Evolutionary conservation across 192 early-diverging fungal species (phyloP).

Genomic region (Coemansia umbellata): DNA sequence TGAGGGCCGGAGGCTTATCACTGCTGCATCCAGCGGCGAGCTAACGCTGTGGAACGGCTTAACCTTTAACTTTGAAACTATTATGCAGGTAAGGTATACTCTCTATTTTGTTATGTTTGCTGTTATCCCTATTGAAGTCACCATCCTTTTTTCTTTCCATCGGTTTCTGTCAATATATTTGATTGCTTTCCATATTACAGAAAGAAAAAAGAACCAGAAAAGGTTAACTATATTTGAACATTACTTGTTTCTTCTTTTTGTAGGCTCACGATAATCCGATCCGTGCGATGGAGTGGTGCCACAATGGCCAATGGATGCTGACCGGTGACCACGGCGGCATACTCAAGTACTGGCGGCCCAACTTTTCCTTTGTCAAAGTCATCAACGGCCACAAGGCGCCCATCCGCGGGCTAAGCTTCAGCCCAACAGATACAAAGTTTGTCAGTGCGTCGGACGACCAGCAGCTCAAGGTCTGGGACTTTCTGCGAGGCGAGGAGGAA

Average conservation of each 20-base stretch:
- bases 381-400: slow-evolving; percentile 85
- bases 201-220: no score
- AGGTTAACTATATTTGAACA: not conserved
- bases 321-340: slow-evolving; percentile 86
- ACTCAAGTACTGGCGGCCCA: slow-evolving; percentile 98
- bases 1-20: slow-evolving; percentile 89
- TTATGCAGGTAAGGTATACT: slow-evolving; percentile 74
- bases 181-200: no score
- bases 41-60: slow-evolving; percentile 97
- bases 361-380: slow-evolving; percentile 89
- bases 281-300: slow-evolving; percentile 93
- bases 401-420: slow-evolving; percentile 92
- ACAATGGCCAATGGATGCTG: slow-evolving; percentile 93
- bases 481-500: slow-evolving; percentile 81
- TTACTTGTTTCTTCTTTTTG: not conserved
- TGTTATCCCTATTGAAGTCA: not conserved
- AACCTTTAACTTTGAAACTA: slow-evolving; percentile 98
- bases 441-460: slow-evolving; percentile 95
- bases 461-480: slow-evolving; percentile 95
- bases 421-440: slow-evolving; percentile 89
- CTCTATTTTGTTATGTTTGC: not conserved
- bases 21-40: slow-evolving; percentile 90
- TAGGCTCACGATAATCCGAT: slow-evolving; percentile 89
- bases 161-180: not conserved
- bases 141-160: slow-evolving; percentile 2